Evolutionary conservation across 345 rosid genomes (phyloP), one percentile per base, ranked within the genome.

Genomic region (Eutrema japonicum): DNA sequence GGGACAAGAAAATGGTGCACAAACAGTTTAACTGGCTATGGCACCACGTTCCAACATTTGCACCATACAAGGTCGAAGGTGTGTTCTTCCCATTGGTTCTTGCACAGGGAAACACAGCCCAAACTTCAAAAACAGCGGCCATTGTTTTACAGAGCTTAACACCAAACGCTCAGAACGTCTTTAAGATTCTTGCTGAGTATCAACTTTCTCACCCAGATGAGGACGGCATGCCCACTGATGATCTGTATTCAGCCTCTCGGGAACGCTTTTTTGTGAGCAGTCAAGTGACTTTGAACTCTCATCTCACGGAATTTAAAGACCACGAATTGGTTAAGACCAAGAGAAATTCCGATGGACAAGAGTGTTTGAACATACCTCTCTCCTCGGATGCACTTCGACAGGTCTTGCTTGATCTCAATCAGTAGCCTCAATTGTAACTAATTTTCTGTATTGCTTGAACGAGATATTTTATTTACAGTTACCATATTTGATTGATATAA

Each of bases 1-100:
- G 99, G 97, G 99, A 95, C 84, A 95, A 95, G 93, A 92, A 95
- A 86, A 90, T 95, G 94, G 96, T 90, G 73, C 86, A 92, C 79
- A 81, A 84, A 30, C 93, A 90, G 77, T 95, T 87, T 66, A 89
- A 92, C 75, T 95, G 99, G 97, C 78, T 78, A 58, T 95, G 97
- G 96, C 78, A 87, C 75, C 96, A 95, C 33, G 91, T 88, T 68
- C 96, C 96, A 41, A 95, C 99, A 5, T 95, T 84, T 46, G 83
- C 86, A 53, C 96, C 97, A 3, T 95, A 92, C 81, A 87, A 85
- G 68, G 76, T 85, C 2, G 98, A 92, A 85, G 96, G 97, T 3
- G 79, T 88, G 62, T 92, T 90, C 78, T 83, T 83, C 52, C 99
- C 99, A 1, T 67, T 88, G 89, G 85, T 95, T 79, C 92, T 95